A percentile compares a stretch with the other conserved stretches of the same genome.
Evolutionary conservation across 257 asterid genomes (phyloP).

Genomic region (Lithospermum erythrorhizon): DNA sequence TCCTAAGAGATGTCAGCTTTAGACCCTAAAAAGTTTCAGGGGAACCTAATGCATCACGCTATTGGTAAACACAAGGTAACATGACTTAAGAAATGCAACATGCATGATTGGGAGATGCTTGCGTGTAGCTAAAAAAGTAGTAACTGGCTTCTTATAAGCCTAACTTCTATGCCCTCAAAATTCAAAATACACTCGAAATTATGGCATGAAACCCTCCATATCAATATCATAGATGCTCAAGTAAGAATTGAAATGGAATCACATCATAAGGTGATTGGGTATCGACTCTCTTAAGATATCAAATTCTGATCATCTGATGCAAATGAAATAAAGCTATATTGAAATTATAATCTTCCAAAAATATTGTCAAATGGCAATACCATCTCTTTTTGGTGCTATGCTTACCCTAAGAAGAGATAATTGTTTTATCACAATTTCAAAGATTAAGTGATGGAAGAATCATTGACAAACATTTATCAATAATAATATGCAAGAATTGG

Average conservation of each 20-base stretch:
- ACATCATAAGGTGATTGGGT: too few species aligned
- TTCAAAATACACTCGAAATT: background rate
- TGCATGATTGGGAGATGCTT: background rate
- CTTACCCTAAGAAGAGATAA: background rate
- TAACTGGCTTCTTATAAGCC: background rate
- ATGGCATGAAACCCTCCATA: background rate
- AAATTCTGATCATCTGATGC: too few species aligned
- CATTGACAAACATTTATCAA: background rate
- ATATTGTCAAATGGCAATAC: too few species aligned
- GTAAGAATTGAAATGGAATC: too few species aligned
- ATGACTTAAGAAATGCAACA: background rate
- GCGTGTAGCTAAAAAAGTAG: background rate
- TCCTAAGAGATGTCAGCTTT: too few species aligned
- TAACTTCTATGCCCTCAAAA: background rate
- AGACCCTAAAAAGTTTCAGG: too few species aligned
- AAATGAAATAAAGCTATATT: too few species aligned
- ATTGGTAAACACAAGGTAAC: too few species aligned
- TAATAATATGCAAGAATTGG: background rate
- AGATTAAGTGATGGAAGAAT: background rate
- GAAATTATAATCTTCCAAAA: too few species aligned
- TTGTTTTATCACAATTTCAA: background rate
- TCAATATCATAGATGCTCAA: too few species aligned
- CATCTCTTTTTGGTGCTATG: background rate
- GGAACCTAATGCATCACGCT: too few species aligned
- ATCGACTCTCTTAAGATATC: too few species aligned